Percentiles rank a stretch among this genome's conserved stretches.
phyloP scores from a whole-genome alignment of 2,329 filamentous ascomycete species.

The Claviceps quebecensis region DNA sequence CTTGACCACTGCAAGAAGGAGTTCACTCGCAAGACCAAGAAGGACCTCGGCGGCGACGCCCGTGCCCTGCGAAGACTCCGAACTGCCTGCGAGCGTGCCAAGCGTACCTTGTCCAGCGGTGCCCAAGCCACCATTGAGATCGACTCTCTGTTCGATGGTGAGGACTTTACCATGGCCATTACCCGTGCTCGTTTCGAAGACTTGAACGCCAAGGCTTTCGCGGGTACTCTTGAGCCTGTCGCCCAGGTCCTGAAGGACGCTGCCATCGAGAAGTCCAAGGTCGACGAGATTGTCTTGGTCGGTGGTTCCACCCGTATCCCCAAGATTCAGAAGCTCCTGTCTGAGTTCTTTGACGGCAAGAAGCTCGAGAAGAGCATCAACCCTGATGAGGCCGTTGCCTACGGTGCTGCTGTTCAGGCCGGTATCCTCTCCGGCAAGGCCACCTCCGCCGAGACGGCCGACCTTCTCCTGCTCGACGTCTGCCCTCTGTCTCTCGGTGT shows the following conservation, averaged over 20 bases:
- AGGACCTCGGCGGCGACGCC: conserved; percentile 67
- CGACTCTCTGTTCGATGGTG: conserved; percentile 93
- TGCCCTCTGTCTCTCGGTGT: conserved; percentile 94
- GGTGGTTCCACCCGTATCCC: conserved; percentile 99
- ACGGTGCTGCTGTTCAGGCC: conserved; percentile 96
- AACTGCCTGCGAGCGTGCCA: conserved; percentile 98
- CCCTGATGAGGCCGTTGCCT: conserved; percentile 97
- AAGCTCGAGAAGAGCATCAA: conserved; percentile 99
- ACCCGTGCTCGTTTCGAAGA: conserved; percentile 99
- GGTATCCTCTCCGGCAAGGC: conserved; percentile 98
- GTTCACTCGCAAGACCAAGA: conserved; percentile 63
- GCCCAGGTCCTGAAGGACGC: conserved; percentile 95
- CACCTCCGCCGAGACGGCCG: conserved; percentile 82
- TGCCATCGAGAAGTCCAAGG: conserved; percentile 70
- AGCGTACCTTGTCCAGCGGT: conserved; percentile 95
- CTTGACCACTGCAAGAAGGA: conserved; percentile 96
- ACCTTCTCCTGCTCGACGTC: conserved; percentile 92
- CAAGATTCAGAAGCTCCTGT: conserved; percentile 95
- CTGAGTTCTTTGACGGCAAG: conserved; percentile 99
- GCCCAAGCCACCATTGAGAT: conserved; percentile 97
- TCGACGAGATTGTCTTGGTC: conserved; percentile 97
- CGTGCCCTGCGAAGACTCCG: conserved; percentile 91
- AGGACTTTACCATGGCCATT: conserved; percentile 94
- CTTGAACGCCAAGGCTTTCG: conserved; percentile 90
- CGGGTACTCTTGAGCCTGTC: conserved; percentile 86